Evolutionary conservation across 306 rosid genomes (phyloP), one percentile per base, ranked within the genome.

Genomic region (Prunus dulcis): DNA sequence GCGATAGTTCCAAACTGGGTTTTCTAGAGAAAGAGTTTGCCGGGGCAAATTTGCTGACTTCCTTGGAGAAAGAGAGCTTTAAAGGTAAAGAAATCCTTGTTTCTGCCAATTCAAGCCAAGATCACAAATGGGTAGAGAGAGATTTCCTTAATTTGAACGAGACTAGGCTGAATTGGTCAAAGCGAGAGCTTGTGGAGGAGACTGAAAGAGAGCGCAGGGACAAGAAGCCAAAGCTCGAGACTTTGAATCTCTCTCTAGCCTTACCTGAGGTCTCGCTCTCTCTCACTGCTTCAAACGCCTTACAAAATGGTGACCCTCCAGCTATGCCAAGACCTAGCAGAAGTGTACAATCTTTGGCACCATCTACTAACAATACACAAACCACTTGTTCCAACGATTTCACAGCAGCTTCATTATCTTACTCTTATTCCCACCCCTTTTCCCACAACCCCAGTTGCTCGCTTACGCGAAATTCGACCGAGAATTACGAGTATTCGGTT

Each of bases 361-460:
- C 89, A 17, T 85, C 96, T 13, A 66, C 84, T 50, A 83, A 86
- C 60, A 83, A 86, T 7, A 82, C 90, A 12, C 73, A 74, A n/a
- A 81, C 95, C 22, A 86, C 97, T 1, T 96, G 84, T 72, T 96
- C 99, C 50, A 93, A 88, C 72, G 99, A 96, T 80, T 88, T 84
- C 72, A 89, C 96, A 2, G 67, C 97, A 25, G 91, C 96, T 83
- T 92, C 99, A 23, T 77, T 89, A 51, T 96, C 99, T 8, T 87
- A 88, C 90, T 92, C 99, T 3, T 85, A 93, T 69, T 91, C 99
- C 14, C 97, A 89, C 73, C 90, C 85, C 0, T 82, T 84, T 75
- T 92, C 99, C 5, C 99, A 96, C 82, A 92, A 92, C 73, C 97
- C 97, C 22, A 96, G 99, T 55, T 96, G 99, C 80, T 96, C 99